A percentile compares a stretch with the other conserved stretches of the same genome.
Conservation (phyloP, 2,329 filamentous ascomycete species). For the Epichloe sp. region DNA sequence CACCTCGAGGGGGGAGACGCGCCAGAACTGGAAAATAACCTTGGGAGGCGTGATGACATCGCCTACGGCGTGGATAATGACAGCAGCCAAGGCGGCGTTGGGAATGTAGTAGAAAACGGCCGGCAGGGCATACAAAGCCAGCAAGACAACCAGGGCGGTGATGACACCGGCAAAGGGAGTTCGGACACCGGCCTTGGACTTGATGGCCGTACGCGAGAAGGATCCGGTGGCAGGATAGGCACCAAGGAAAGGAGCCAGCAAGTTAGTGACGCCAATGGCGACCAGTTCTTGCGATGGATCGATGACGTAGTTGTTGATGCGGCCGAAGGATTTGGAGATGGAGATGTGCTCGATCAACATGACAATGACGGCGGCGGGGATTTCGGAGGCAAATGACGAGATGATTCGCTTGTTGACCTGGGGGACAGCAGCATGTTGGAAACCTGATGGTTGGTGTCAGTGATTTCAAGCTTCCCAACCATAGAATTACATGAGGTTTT, state of each 20-base stretch:
- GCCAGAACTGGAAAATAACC: conserved; percentile 79
- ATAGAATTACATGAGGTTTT: background rate
- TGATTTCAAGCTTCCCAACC: background rate
- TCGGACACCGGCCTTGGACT: conserved; percentile 83
- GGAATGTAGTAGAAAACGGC: conserved; percentile 86
- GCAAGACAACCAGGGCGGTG: conserved; percentile 66
- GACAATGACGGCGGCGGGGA: conserved; percentile 65
- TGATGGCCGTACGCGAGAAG: conserved; percentile 84
- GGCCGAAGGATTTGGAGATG: conserved; percentile 70
- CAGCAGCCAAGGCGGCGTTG: conserved; percentile 57
- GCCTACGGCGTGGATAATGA: conserved; percentile 84
- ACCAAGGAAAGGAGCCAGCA: conserved; percentile 66
- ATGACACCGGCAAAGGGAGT: conserved; percentile 79
- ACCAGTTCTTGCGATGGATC: conserved; percentile 70
- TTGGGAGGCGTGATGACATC: conserved; percentile 76
- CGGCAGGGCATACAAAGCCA: conserved; percentile 73
- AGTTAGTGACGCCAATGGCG: conserved; percentile 61
- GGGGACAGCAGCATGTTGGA: conserved; percentile 56
- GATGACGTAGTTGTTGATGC: conserved; percentile 71
- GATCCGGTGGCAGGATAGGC: conserved; percentile 80
- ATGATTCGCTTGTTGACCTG: conserved; percentile 47
- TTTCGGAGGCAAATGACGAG: conserved; percentile 46
- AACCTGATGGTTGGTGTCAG: conserved; percentile 31
- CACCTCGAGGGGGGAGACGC: conserved; percentile 69
- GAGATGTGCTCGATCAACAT: conserved; percentile 71